A percentile compares a stretch with the other conserved stretches of the same genome.
Conservation (phyloP, 139 green algal genomes). For the Zygnema circumcarinatum region DNA sequence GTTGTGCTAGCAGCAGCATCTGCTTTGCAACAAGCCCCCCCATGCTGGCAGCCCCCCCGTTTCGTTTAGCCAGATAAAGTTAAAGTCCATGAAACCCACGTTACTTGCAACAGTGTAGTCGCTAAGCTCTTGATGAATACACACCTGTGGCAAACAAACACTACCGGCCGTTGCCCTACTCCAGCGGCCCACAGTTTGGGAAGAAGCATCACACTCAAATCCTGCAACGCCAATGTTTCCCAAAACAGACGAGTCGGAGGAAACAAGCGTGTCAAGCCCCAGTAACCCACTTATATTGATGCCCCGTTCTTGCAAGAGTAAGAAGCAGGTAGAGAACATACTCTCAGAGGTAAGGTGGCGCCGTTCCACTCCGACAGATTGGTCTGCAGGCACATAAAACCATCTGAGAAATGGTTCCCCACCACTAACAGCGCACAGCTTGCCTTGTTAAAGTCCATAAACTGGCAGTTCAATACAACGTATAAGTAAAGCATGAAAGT, state of each 20-base stretch:
- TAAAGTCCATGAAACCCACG: too few relatives aligned
- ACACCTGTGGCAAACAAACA: slow-evolving; percentile 65
- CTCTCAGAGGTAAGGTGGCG: slow-evolving; percentile 45
- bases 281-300: too few relatives aligned
- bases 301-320: too few relatives aligned
- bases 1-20: slow-evolving; percentile 48
- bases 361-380: slow-evolving; percentile 53
- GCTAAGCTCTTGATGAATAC: background rate
- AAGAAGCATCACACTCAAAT: slow-evolving; percentile 58
- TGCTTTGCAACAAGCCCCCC: slow-evolving; percentile 66
- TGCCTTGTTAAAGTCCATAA: too few relatives aligned
- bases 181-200: slow-evolving; percentile 60
- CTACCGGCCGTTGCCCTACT: slow-evolving; percentile 63
- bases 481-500: too few relatives aligned
- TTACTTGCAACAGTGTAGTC: too few relatives aligned
- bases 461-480: too few relatives aligned
- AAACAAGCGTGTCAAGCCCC: too few relatives aligned
- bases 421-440: too few relatives aligned
- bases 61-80: background rate
- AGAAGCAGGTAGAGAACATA: background rate
- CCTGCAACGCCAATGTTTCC: slow-evolving; percentile 10
- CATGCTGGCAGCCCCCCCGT: slow-evolving; percentile 51
- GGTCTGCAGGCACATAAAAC: too few relatives aligned
- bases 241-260: too few relatives aligned
- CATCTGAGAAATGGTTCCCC: too few relatives aligned